These are phyloP conservation scores for Geranium brycei DNA, from an alignment of 345 rosid species.

Conservation along the genomic window DNA sequence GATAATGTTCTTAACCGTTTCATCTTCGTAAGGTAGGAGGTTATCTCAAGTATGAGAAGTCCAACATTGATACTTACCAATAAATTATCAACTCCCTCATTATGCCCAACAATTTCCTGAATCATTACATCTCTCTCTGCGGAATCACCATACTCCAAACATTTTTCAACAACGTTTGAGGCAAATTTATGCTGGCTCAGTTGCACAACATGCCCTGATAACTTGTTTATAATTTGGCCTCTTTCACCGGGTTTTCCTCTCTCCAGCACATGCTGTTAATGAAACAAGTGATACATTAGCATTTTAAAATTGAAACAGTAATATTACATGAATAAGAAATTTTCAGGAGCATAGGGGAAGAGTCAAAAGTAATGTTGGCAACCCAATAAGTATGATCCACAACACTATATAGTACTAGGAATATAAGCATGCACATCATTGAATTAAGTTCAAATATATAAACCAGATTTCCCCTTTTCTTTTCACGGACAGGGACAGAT, in stretches of 20 bases:
- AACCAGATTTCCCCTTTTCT: no score
- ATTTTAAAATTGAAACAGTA: neutral
- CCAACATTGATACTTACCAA: slow-evolving; percentile 25
- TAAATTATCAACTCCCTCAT: slow-evolving; percentile 54
- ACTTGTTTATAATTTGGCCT: slow-evolving; percentile 35
- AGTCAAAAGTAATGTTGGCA: no score
- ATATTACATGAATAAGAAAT: no score
- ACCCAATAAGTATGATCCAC: no score
- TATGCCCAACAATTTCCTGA: slow-evolving; percentile 54
- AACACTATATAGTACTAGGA: no score
- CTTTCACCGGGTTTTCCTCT: slow-evolving; percentile 60
- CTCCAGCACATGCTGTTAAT: slow-evolving; percentile 51
- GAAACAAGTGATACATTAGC: neutral
- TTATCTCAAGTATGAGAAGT: neutral
- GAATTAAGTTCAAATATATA: no score
- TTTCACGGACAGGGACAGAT: no score
- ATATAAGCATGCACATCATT: no score
- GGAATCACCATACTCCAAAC: slow-evolving; percentile 44
- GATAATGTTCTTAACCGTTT: neutral
- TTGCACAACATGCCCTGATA: slow-evolving; percentile 53
- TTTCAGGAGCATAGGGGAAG: no score
- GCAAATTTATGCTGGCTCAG: slow-evolving; percentile 69
- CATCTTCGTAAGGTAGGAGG: neutral
- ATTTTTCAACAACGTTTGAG: slow-evolving; percentile 55
- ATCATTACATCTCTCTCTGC: slow-evolving; percentile 39